Evolutionary conservation across 345 rosid species (phyloP), one percentile per base, ranked within the genome.

Genomic region (sweet orange (Citrus sinensis)): DNA sequence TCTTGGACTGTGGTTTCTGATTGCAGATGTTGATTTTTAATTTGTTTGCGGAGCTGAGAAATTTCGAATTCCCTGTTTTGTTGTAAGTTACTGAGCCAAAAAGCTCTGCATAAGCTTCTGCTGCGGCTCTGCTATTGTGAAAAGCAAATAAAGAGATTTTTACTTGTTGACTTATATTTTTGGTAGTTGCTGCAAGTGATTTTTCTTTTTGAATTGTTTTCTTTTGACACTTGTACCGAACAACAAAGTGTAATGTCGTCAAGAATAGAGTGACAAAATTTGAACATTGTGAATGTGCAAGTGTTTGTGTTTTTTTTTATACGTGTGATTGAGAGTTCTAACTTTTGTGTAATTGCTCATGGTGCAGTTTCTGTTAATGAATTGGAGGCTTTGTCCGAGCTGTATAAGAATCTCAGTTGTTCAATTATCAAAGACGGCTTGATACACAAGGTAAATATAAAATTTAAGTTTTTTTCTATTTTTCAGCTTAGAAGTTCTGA

Each of bases 311-410:
- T 34, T 34, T 34, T 34, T 34, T 34, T 34, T 34, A 34, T 34
- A 34, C 6, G 35, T 34, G 35, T 34, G 35, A 34, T 39, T 67
- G 67, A 39, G 13, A 74, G 17, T 34, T 30, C 61, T 24, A 58
- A 40, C 70, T 39, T 32, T 55, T 7, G 42, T 55, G 13, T 2
- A 35, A 32, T 74, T 80, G 9, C 2, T 29, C 7, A 35, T 5
- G 64, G 42, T 74, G 88, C 88, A 91, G 95, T 93, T 80, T 80
- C 91, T 29, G 87, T 90, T 25, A 90, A 89, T 67, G 97, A 93
- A 75, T 81, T 93, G 83, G 94, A 92, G 85, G 94, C 97, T 3
- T 79, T 93, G 82, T 80, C 80, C 66, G 97, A 88, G 87, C 85
- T 93, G 29, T 93, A 85, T 81, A 88, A 89, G 92, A 89, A 86